These are phyloP conservation scores for Lepidium sativum DNA, from an alignment of 345 rosid species.

Conservation along the genomic window DNA sequence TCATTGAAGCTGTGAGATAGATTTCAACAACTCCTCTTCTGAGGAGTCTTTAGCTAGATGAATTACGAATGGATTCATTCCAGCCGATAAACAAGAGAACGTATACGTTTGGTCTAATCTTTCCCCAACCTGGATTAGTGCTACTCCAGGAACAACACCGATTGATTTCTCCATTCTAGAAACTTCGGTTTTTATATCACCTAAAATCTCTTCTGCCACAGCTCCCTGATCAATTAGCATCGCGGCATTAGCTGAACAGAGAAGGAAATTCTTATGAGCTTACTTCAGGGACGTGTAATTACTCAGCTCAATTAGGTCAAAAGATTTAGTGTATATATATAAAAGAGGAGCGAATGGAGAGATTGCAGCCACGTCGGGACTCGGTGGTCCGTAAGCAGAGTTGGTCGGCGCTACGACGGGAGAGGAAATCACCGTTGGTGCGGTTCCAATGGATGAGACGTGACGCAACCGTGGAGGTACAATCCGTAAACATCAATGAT, in stretches of 20 bases:
- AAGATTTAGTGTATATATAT: background rate
- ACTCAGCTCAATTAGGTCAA: background rate
- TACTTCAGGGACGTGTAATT: background rate
- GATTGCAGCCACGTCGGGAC: background rate
- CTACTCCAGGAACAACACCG: constrained; percentile 71
- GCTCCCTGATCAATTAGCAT: constrained; percentile 63
- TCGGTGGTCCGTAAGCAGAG: constrained; percentile 7
- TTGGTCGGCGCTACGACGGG: constrained; percentile 21
- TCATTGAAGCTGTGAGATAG: constrained; percentile 31
- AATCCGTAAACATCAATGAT: constrained; percentile 33
- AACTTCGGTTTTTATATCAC: constrained; percentile 60
- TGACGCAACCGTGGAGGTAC: constrained; percentile 28
- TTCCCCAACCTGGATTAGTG: constrained; percentile 73
- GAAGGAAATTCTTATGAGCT: no score
- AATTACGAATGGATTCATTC: constrained; percentile 60
- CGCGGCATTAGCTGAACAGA: constrained; percentile 32
- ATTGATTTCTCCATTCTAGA: constrained; percentile 57
- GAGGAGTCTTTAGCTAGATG: constrained; percentile 45
- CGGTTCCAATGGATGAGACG: constrained; percentile 30
- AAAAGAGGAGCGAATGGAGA: constrained; percentile 21
- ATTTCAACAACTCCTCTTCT: constrained; percentile 46
- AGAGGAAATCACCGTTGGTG: background rate
- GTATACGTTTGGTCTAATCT: constrained; percentile 5
- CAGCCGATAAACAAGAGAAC: constrained; percentile 50
- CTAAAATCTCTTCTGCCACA: constrained; percentile 54